phyloP scores from a whole-genome alignment of 1,139 yeast genomes.

The Geotrichum europaeum region DNA sequence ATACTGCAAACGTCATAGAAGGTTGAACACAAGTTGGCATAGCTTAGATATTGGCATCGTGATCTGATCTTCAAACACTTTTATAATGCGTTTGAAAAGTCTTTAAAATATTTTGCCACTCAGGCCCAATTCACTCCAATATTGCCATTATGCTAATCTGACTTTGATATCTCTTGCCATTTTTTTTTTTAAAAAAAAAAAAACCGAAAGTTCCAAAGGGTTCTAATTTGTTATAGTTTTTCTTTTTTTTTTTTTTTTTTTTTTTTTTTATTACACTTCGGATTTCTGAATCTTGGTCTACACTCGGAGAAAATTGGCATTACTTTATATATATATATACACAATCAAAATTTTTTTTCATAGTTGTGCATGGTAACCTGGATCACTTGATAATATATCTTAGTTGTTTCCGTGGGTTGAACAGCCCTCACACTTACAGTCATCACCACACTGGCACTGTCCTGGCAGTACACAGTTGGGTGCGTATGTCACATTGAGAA shows the following conservation, averaged over 20 bases:
- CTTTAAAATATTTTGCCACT: too few species aligned
- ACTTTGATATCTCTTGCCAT: too few species aligned
- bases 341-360: not conserved
- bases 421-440: conserved; percentile 36
- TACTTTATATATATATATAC: not conserved
- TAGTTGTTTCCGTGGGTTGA: conserved; percentile 28
- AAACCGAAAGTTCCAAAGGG: too few species aligned
- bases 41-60: too few species aligned
- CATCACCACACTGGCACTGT: conserved; percentile 37
- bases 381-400: not conserved
- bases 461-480: conserved; percentile 38
- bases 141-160: too few species aligned
- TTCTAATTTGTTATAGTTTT: too few species aligned
- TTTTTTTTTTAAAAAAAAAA: too few species aligned
- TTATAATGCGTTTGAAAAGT: not conserved
- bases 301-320: not conserved
- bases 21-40: not conserved
- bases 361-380: not conserved
- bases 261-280: not conserved
- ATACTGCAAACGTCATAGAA: not conserved
- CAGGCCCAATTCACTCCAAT: too few species aligned
- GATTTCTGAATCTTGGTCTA: too few species aligned
- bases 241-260: not conserved
- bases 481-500: conserved; percentile 30
- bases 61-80: too few species aligned